phyloP scores from a whole-genome alignment of 2,329 filamentous ascomycete species.

The Periglandula ipomoeae region DNA sequence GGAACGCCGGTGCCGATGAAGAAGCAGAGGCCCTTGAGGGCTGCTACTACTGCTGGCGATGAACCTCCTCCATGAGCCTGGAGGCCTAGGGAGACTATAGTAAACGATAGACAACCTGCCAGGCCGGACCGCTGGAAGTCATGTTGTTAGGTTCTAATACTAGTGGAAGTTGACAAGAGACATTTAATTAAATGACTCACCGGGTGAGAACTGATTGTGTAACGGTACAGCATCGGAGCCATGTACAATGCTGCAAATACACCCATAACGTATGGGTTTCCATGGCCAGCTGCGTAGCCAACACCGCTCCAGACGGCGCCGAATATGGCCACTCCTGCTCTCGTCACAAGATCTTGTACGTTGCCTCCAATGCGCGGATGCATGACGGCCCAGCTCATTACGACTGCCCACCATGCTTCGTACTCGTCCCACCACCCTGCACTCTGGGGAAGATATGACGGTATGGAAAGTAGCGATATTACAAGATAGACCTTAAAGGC shows the following conservation, averaged over 20 bases:
- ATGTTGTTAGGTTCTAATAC: no score
- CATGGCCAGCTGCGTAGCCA: conserved; percentile 38
- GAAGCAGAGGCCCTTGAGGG: conserved; percentile 40
- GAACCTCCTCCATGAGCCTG: conserved; percentile 20
- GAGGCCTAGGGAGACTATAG: conserved; percentile 40
- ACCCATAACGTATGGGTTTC: conserved; percentile 46
- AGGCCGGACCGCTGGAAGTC: conserved; percentile 40
- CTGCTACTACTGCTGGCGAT: conserved; percentile 31
- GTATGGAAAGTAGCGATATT: conserved; percentile 41
- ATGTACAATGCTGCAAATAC: conserved; percentile 47
- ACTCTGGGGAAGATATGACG: conserved; percentile 39
- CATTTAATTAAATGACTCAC: no score
- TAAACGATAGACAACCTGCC: conserved; percentile 48
- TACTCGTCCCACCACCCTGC: conserved; percentile 45
- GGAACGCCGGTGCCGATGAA: conserved; percentile 44
- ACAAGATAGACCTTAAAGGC: conserved; percentile 46
- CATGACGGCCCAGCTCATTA: conserved; percentile 47
- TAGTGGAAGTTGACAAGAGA: no score
- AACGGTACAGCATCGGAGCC: conserved; percentile 51
- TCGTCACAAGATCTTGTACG: conserved; percentile 45
- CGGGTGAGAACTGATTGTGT: conserved; percentile 44
- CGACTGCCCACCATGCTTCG: conserved; percentile 50
- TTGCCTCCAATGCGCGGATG: conserved; percentile 45
- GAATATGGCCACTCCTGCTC: conserved; percentile 38
- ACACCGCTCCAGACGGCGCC: conserved; percentile 47